Evolutionary conservation across 75 land plant species (phyloP).

Genomic region (Isoetes taiwanensis): DNA sequence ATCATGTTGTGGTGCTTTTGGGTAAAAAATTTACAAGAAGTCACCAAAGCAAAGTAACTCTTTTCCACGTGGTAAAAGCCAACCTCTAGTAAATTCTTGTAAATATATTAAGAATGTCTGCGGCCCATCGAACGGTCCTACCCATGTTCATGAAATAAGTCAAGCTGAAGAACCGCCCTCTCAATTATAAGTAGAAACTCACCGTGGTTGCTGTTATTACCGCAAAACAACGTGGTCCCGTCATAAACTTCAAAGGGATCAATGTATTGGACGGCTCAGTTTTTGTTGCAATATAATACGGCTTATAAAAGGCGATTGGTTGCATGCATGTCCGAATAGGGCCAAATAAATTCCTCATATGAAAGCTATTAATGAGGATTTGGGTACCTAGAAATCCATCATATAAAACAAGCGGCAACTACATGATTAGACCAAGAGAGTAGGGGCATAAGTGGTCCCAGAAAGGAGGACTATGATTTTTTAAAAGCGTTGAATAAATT

Average conservation of each 20-base stretch:
- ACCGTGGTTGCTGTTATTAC: slow-evolving; percentile 99
- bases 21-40: too few relatives aligned
- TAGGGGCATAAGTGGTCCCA: too few relatives aligned
- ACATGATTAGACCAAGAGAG: too few relatives aligned
- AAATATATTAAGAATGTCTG: slow-evolving; percentile 91
- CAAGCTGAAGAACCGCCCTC: background rate
- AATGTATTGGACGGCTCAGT: slow-evolving; percentile 78
- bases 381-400: slow-evolving; percentile 80
- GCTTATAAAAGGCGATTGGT: slow-evolving; percentile 79
- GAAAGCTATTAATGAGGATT: slow-evolving; percentile 93
- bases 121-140: slow-evolving; percentile 99
- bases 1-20: too few relatives aligned
- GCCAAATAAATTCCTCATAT: slow-evolving; percentile 74
- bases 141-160: too few relatives aligned
- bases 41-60: slow-evolving; percentile 92
- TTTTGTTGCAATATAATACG: slow-evolving; percentile 68
- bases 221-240: slow-evolving; percentile 89
- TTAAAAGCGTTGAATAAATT: too few relatives aligned
- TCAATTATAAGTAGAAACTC: background rate
- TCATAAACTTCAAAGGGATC: slow-evolving; percentile 48
- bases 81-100: slow-evolving; percentile 98
- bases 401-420: too few relatives aligned
- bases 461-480: too few relatives aligned
- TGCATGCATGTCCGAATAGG: slow-evolving; percentile 92
- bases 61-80: slow-evolving; percentile 95